Base-by-base conservation (phyloP, 164 flowering plant genomes). In the Echeveria elegans region DNA sequence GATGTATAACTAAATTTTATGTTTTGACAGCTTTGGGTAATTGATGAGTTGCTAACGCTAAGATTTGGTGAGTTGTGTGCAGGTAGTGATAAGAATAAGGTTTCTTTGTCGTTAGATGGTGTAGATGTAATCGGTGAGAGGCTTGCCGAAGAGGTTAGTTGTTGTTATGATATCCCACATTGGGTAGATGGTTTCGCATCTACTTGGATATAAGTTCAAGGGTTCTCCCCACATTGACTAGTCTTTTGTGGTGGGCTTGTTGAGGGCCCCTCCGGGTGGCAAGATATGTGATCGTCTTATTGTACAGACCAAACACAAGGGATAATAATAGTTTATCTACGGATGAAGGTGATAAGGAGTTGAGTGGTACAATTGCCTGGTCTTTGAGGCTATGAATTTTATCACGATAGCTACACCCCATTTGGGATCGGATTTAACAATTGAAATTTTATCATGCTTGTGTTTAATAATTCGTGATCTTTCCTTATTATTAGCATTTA, bases 361-460 rank as follows among this genome's bases (percentile, higher is more conserved):
- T 76, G 58, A 80, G 65, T 68, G 96, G 82, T 68, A 90, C 92
- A 68, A 86, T 95, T 71, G 79, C 82, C n/a, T 71, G 97, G 94
- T 66, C 74, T 95, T 77, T n/a, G 92, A 88, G 77, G 81, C 97
- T 68, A 78, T 92, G 77, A 90, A 92, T 78, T 95, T 95, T 63
- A 79, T 95, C 45, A 89, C 97, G 64, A 92, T 90, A 69, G 99
- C 99, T 59, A 85, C 96, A 28, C 99, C 99, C 64, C 99, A 95
- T 80, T 96, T 95, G 76, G 99, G 99, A 70, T 95, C 99, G 23
- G n/a, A n/a, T n/a, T n/a, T n/a, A n/a, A n/a, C n/a, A n/a, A n/a
- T n/a, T n/a, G n/a, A n/a, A n/a, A n/a, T n/a, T n/a, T n/a, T n/a
- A n/a, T n/a, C n/a, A n/a, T n/a, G 7, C n/a, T 21, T 48, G 8